Evolutionary conservation across 2,329 filamentous ascomycete genomes (phyloP), one percentile per base, ranked within the genome.

Genomic region (Ophiostoma tasmaniense): DNA sequence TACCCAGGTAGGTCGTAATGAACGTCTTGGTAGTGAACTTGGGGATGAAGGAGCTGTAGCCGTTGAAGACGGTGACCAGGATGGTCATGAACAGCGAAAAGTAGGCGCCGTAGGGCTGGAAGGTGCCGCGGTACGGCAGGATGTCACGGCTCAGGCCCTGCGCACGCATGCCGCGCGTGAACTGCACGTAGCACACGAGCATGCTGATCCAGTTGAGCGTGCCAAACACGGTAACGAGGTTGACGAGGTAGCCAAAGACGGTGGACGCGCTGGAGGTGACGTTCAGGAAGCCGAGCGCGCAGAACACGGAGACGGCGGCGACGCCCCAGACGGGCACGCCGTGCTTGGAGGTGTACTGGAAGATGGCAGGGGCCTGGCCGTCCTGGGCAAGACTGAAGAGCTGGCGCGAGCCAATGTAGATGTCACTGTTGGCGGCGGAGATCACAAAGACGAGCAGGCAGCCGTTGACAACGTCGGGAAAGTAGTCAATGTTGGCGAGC

Each of bases 371-470:
- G 0, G 88, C 89, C 70, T 87, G 85, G 59, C 85, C 84, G 68
- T 89, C 86, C 59, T 87, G 80, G 42, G 89, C 87, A 14, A 92
- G 81, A 11, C 85, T 87, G 71, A 91, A 82, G 45, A 92, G 81
- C 55, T 90, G 88, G 30, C 89, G 87, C 69, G 85, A 89, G 70
- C 87, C 87, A 59, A 89, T 90, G 79, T 91, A 92, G 70, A 93
- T 84, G 78, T 91, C 91, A 17, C 89, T 90, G 79, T 90, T 92
- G 70, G 89, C 91, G 6, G 91, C 90, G 0, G 90, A 91, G 73
- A 92, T 86, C 8, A 93, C 91, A 2, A 90, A 90, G 0, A 90
- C 91, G 28, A 94, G 81, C 11, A 94, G 85, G 8, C 92, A 87
- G 20, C 87, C 90, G 77, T 94, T 94, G 81, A 94, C 88, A 75